Evolutionary conservation across 2,329 filamentous ascomycete genomes (phyloP), one percentile per base, ranked within the genome.

Genomic region (Ophiostoma ulmi): DNA sequence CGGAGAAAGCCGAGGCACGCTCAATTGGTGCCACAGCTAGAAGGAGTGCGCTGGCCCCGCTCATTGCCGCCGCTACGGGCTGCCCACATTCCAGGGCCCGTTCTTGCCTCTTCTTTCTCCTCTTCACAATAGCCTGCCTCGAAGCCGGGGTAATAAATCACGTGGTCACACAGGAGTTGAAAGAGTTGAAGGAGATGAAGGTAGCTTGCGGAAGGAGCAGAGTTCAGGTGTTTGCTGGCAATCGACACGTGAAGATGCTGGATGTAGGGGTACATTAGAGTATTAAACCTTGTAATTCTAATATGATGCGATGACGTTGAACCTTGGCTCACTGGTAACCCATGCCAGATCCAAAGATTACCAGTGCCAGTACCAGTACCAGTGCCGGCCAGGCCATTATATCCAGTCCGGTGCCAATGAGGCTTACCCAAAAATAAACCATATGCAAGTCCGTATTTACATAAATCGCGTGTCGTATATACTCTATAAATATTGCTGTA

Each of bases 31-130:
- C 10, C 39, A 44, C 39, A 44, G 39, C 14, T 44, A 17, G 39
- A 44, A 44, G 14, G 10, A 13, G 39, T 44, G 39, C 44, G 22
- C 52, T 63, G 17, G 58, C 20, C 63, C 63, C 63, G 36, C 63
- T 39, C 41, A 65, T 65, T 65, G 20, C 63, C 63, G 63, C 63
- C 63, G 63, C 63, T 65, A 65, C 63, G 61, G 61, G 26, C 35
- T 36, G 13, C 31, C 31, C 22, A 61, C 55, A 61, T 13, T 31
- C n/a, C 35, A 31, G 17, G n/a, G 61, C 31, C 61, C 48, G 48
- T n/a, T 48, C 17, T n/a, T 55, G 48, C 48, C 48, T 44, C 20
- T 22, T 22, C n/a, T 58, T 26, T 58, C 52, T 26, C 52, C 52
- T 58, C 52, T 58, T 58, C 4, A 48, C 5, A 20, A 20, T 48